Base-by-base conservation (phyloP, 1,284 basidiomycete species). In the Ceratobasidium sp. region DNA sequence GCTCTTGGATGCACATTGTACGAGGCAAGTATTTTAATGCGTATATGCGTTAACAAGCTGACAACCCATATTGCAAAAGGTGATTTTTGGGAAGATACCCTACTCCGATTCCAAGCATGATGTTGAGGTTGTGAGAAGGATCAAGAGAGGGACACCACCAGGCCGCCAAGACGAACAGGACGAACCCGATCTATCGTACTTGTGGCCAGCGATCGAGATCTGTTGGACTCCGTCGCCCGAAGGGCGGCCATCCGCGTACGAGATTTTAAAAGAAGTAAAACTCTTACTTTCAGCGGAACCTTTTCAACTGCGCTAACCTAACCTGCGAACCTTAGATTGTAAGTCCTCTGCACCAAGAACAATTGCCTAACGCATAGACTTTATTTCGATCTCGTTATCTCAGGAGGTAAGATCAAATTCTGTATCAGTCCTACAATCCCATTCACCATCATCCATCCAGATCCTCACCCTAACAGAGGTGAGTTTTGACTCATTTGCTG, bases 1-100 rank as follows among this genome's bases (percentile, higher is more conserved):
- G 49, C 49, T 51, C 49, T 51, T 24, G 49, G 49, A 7, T 51
- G 49, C 24, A 51, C 49, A 9, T 51, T 51, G 24, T 51, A 51
- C 11, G 49, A 51, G 49, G 49, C 24, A 19, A 9, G 43, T 19
- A 19, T n/a, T 46, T 46, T 9, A 16, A n/a, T 2, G n/a, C n/a
- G 43, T 16, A 46, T n/a, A 46, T 46, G n/a, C 43, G n/a, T n/a
- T 46, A 46, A 46, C 7, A 2, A n/a, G 1, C 4, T 46, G 4
- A 5, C 16, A 19, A 7, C 1, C 11, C 37, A 6, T 39, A 8
- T 11, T 9, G 16, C 43, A 16, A 46, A 19, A 46, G 43, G 13
- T 46, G 14, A 5, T 46, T n/a, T 19, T 16, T 16, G n/a, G 16
- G 43, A 16, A n/a, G 0, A 1, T 46, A n/a, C 43, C 43, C 0